Evolutionary conservation across 768 basidiomycete genomes (phyloP), one percentile per base, ranked within the genome.

Genomic region (Suillus clintonianus): DNA sequence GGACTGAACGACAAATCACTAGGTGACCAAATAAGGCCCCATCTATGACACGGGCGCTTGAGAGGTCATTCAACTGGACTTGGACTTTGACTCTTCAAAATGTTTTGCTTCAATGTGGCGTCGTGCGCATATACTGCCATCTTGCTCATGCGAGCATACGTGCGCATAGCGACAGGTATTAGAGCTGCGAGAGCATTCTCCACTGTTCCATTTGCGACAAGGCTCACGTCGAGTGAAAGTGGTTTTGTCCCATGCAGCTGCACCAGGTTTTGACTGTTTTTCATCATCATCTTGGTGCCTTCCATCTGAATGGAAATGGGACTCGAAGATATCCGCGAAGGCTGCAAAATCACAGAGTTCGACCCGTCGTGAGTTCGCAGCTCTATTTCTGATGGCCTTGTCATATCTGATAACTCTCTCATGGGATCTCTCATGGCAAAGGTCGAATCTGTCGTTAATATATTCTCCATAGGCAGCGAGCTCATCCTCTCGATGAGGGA

Each of bases 371-470:
- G 43, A n/a, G 4, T n/a, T n/a, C 0, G 19, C 43, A 4, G 19
- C 43, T 5, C n/a, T n/a, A 4, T 43, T 43, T 2, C 43, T 43
- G 43, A 43, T 4, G 4, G 43, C 43, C 9, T 43, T 43, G 10
- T 43, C n/a, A 10, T n/a, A 43, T 10, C 9, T 4, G 4, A 43
- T 43, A 9, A 43, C 10, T 10, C 19, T 10, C 1, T 9, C 43
- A 10, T 43, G 43, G 3, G 9, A 10, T 1, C 2, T 2, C 9
- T 43, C 42, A 8, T 19, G 4, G 1, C 0, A 1, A 1, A 6
- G 17, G 19, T 43, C 13, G 2, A 10, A n/a, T n/a, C 10, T 43
- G 43, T 43, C 3, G 10, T n/a, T n/a, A 5, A 43, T 43, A 8
- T n/a, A 43, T 2, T 43, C 19, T 9, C 19, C n/a, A n/a, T 43